phyloP scores from a whole-genome alignment of 495 filamentous ascomycete species.

The Penicillium cinerascens region DNA sequence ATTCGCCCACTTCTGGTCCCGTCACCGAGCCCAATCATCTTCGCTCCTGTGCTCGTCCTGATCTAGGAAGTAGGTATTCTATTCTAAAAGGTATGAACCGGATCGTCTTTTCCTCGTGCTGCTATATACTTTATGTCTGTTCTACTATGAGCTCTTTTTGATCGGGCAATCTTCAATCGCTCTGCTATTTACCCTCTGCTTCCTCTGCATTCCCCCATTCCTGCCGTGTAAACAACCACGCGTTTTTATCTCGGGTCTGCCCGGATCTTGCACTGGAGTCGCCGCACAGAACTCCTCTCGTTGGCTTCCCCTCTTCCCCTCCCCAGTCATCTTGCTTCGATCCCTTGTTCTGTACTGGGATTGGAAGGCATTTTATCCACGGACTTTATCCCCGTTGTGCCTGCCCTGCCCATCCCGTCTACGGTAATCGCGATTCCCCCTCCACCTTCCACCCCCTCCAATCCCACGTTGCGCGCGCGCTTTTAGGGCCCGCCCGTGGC shows the following conservation, averaged over 20 bases:
- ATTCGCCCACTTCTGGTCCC: conserved; percentile 4
- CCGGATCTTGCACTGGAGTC: conserved; percentile 9
- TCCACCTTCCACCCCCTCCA: conserved; percentile 13
- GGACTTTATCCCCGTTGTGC: neutral
- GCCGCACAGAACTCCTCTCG: conserved; percentile 10
- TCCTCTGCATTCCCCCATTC: conserved; percentile 1
- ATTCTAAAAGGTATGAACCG: neutral
- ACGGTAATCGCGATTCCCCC: neutral
- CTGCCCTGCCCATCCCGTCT: neutral
- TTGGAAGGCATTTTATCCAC: conserved; percentile 19
- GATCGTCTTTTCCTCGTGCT: neutral
- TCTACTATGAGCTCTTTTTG: neutral
- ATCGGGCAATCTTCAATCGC: neutral
- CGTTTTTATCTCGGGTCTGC: conserved; percentile 22
- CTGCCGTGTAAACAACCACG: conserved; percentile 12
- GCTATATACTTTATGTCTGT: neutral
- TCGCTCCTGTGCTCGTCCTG: neutral
- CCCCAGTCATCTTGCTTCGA: conserved; percentile 31
- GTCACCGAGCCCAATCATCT: neutral
- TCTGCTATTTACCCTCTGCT: neutral
- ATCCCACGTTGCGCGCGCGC: conserved; percentile 30
- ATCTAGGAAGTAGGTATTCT: neutral
- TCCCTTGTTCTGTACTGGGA: conserved; percentile 20
- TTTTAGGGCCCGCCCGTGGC: conserved; percentile 16
- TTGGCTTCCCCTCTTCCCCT: conserved; percentile 7